These are phyloP conservation scores for Tylopilus microsporus DNA, from an alignment of 1,284 basidiomycete genomes.

Conservation along the genomic window DNA sequence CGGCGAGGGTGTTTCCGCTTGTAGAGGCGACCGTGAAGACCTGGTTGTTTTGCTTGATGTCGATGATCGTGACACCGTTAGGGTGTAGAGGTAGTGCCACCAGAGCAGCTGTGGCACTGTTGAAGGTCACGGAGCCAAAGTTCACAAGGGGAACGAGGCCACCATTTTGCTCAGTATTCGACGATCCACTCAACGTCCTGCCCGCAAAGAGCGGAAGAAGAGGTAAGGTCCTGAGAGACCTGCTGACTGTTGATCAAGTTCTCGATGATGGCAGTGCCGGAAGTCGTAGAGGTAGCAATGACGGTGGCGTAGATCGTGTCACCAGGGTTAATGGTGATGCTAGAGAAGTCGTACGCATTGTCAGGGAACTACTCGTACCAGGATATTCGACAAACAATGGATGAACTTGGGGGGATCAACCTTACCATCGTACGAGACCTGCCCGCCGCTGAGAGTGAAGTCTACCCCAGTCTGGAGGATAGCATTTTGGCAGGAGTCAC, in stretches of 20 bases:
- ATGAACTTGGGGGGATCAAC: background rate
- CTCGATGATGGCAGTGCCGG: conserved; percentile 17
- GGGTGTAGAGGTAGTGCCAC: conserved; percentile 12
- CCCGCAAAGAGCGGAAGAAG: conserved; percentile 18
- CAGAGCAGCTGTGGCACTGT: conserved; percentile 10
- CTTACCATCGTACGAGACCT: conserved; percentile 16
- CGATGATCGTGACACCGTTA: conserved; percentile 6
- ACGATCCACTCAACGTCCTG: conserved; percentile 25
- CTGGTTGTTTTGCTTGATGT: conserved; percentile 14
- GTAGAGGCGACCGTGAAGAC: conserved; percentile 15
- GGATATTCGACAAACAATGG: conserved; percentile 7
- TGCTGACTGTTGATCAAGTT: conserved; percentile 14
- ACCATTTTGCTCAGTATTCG: conserved; percentile 14
- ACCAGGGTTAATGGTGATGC: conserved; percentile 13
- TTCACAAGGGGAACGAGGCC: conserved; percentile 8
- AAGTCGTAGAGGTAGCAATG: conserved; percentile 15
- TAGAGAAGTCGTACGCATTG: conserved; percentile 11
- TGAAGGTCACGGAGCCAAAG: conserved; percentile 22
- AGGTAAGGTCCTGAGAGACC: conserved; percentile 7
- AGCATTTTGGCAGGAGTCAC: conserved; percentile 13
- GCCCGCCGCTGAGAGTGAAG: conserved; percentile 1
- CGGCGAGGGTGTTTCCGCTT: background rate
- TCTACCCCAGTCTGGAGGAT: conserved; percentile 25
- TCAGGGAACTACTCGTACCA: conserved; percentile 23
- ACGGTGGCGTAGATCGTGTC: conserved; percentile 15